Percentiles rank a stretch among this genome's conserved stretches.
phyloP scores from a whole-genome alignment of 139 green algal species.

The Limnomonas spitsbergensis region DNA sequence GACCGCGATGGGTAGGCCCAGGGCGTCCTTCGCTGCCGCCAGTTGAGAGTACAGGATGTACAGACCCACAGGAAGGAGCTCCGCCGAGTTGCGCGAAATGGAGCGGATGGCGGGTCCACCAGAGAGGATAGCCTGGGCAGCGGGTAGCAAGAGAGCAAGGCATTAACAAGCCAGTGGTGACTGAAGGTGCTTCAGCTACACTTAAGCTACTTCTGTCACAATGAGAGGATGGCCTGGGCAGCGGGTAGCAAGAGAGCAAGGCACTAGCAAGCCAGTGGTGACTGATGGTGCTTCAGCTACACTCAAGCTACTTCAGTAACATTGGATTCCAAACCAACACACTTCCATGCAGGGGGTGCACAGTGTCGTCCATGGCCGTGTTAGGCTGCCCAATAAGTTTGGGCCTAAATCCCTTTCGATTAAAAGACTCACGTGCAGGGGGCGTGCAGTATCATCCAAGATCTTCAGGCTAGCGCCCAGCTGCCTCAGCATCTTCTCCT shows the following conservation, averaged over 20 bases:
- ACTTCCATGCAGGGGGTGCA: too few species aligned
- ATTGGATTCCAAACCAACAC: too few species aligned
- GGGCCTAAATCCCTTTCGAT: too few species aligned
- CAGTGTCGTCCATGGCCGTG: too few species aligned
- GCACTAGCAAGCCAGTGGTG: too few species aligned
- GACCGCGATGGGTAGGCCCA: conserved; percentile 42
- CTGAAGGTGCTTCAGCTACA: too few species aligned
- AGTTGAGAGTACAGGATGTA: conserved; percentile 71
- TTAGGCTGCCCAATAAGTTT: too few species aligned
- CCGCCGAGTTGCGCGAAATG: conserved; percentile 10
- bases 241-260: not conserved
- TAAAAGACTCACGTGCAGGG: conserved; percentile 35
- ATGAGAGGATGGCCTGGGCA: not conserved
- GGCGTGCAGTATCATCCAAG: conserved; percentile 37
- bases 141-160: too few species aligned
- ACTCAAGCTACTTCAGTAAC: too few species aligned
- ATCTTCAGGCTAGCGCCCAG: conserved; percentile 48
- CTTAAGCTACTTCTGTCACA: not conserved
- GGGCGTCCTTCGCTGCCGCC: conserved; percentile 35
- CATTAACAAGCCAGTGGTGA: not conserved
- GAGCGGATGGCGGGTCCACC: not conserved
- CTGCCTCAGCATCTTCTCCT: conserved; percentile 40
- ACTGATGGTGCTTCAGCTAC: too few species aligned
- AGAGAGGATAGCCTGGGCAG: not conserved
- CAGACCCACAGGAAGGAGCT: conserved; percentile 57